Percentiles rank a stretch among this genome's conserved stretches.
Conservation (phyloP, 2,329 filamentous ascomycete species). For the Stagonosporopsis cucurbitacearum region DNA sequence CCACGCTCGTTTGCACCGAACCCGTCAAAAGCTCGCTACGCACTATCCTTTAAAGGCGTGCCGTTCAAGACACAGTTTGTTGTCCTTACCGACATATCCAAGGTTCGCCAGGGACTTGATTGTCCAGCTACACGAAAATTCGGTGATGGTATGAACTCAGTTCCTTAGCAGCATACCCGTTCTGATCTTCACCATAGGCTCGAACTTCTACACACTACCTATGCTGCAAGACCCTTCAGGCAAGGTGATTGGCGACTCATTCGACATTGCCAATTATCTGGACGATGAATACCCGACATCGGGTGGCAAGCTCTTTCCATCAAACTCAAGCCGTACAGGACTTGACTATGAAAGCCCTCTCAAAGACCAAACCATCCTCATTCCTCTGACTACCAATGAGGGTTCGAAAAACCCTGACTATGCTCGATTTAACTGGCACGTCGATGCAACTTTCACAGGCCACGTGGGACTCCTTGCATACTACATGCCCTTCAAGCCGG, state of each 20-base stretch:
- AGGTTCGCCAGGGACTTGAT: constrained; percentile 47
- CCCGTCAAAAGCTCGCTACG: constrained; percentile 58
- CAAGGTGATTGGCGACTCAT: constrained; percentile 64
- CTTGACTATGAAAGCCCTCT: constrained; percentile 52
- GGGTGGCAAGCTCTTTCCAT: constrained; percentile 59
- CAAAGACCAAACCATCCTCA: constrained; percentile 36
- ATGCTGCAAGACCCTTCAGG: constrained; percentile 59
- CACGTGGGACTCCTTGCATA: constrained; percentile 53
- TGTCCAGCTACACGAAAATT: constrained; percentile 61
- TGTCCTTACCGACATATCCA: constrained; percentile 58
- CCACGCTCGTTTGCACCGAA: constrained; percentile 56
- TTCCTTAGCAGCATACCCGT: neutral
- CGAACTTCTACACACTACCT: constrained; percentile 67
- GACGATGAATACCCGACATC: constrained; percentile 59
- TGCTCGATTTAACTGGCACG: constrained; percentile 58
- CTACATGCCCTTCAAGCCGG: constrained; percentile 60
- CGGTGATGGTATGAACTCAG: constrained; percentile 51
- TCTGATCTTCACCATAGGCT: constrained; percentile 32
- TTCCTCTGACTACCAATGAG: constrained; percentile 45
- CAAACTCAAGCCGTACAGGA: constrained; percentile 35
- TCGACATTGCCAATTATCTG: constrained; percentile 69
- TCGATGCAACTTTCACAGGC: constrained; percentile 62
- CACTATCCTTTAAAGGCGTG: constrained; percentile 58
- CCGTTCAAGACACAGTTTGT: constrained; percentile 62
- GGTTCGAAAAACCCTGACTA: constrained; percentile 46